Base-by-base conservation (phyloP, 805 yeast genomes). In the Saccharomyces paradoxus region DNA sequence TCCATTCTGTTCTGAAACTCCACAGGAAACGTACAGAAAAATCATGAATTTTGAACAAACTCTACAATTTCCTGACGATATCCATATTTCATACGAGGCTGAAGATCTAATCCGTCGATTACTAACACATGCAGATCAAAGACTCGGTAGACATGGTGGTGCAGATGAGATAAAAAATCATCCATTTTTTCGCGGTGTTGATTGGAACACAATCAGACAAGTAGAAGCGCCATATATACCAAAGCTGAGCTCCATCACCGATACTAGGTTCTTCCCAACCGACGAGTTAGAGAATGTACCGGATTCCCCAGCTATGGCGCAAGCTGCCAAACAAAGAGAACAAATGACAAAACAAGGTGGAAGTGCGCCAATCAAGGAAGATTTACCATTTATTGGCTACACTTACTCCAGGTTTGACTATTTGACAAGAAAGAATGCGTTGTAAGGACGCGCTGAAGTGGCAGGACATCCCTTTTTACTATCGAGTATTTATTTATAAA, bases 211-310 rank as follows among this genome's bases (percentile, higher is more conserved):
- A 17, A 90, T 90, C 55, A 76, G 97, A 55, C 84, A 82, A 55
- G 95, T 89, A 55, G 89, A 85, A 62, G 97, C 97, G 2, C 97
- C 97, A 24, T 90, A 90, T 64, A 87, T 94, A 61, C 96, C 99
- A 27, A 87, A 89, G 66, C 78, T 94, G 66, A 82, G 90, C 61
- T 86, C 96, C 12, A 86, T 92, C 57, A 92, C 98, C 5, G 99
- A 94, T 70, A 94, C 99, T 0, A 79, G 97, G 63, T 92, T 92
- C 76, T 94, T 94, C 89, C 98, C 99, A 46, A 89, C 96, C 1
- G 98, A 92, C 69, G 99, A 92, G 67, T 77, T 92, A 64, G 97
- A 92, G 70, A 89, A 88, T 64, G 90, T 92, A 51, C 96, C 98
- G 1, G 97, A 91, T 64, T 83, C 89, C 49, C 96, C 96, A 12